phyloP scores from a whole-genome alignment of 805 yeast species.

The Spathaspora girioi region DNA sequence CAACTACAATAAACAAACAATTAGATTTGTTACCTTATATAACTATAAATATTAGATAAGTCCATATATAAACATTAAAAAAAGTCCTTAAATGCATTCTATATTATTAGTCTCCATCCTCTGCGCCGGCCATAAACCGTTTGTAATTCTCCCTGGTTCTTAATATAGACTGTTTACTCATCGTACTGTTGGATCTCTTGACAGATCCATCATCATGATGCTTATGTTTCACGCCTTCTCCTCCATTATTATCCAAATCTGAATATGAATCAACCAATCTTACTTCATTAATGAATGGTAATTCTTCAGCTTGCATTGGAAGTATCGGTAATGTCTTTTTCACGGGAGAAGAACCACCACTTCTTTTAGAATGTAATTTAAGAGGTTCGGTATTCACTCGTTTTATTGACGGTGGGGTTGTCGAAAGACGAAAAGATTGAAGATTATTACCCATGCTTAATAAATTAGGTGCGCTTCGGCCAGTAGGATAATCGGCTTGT shows the following conservation, averaged over 20 bases:
- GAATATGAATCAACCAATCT: slow-evolving; percentile 16
- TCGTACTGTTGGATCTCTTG: slow-evolving; percentile 25
- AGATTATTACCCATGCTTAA: not conserved
- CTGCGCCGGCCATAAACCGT: slow-evolving; percentile 31
- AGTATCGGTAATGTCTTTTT: slow-evolving; percentile 16
- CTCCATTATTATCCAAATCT: not conserved
- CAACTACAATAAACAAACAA: not conserved
- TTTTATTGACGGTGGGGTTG: not conserved
- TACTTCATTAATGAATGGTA: slow-evolving; percentile 36
- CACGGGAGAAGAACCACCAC: not conserved
- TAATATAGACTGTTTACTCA: slow-evolving; percentile 33
- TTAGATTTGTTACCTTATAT: not conserved
- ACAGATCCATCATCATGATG: slow-evolving; percentile 4
- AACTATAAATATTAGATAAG: not conserved
- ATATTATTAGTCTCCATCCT: not conserved
- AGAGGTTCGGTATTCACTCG: not conserved
- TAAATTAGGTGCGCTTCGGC: not conserved
- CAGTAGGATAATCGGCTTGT: not conserved
- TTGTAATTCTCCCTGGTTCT: slow-evolving; percentile 38
- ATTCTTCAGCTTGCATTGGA: slow-evolving; percentile 23
- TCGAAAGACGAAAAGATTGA: not conserved
- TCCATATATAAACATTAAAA: not conserved
- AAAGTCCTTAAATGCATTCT: not conserved
- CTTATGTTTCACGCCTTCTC: not conserved
- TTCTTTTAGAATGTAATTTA: not conserved